phyloP scores from a whole-genome alignment of 2,329 filamentous ascomycete genomes.

The Fusarium sp. region DNA sequence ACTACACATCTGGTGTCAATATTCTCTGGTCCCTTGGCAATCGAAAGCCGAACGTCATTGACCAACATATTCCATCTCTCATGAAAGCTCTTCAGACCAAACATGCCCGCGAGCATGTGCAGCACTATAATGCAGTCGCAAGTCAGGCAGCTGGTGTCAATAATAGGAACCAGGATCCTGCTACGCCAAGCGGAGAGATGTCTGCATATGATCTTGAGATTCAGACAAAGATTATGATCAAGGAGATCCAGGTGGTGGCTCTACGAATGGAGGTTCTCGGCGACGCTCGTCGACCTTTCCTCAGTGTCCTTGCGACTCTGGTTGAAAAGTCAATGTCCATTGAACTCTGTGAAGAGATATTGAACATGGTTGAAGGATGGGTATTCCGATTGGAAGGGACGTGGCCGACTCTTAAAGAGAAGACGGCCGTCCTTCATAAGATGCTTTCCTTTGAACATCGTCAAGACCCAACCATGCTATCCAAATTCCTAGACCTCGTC shows the following conservation, averaged over 20 bases:
- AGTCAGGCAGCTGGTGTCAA: conserved; percentile 60
- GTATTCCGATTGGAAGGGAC: conserved; percentile 95
- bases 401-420: conserved; percentile 97
- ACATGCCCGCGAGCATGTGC: conserved; percentile 92
- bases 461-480: conserved; percentile 83
- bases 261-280: conserved; percentile 92
- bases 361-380: conserved; percentile 95
- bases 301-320: conserved; percentile 92
- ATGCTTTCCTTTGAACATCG: conserved; percentile 96
- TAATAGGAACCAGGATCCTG: conserved; percentile 64
- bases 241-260: conserved; percentile 92
- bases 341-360: conserved; percentile 87
- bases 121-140: conserved; percentile 71
- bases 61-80: conserved; percentile 85
- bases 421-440: conserved; percentile 98
- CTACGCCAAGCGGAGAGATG: conserved; percentile 65
- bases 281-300: conserved; percentile 90
- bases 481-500: conserved; percentile 93
- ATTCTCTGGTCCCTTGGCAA: conserved; percentile 91
- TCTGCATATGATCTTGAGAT: conserved; percentile 84
- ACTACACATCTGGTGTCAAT: conserved; percentile 90
- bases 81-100: conserved; percentile 96
- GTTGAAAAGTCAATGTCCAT: conserved; percentile 95
- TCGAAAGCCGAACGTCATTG: conserved; percentile 86
- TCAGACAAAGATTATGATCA: conserved; percentile 91